Base-by-base conservation (phyloP, 208 protist genomes). In the Phytomonas serpens region DNA sequence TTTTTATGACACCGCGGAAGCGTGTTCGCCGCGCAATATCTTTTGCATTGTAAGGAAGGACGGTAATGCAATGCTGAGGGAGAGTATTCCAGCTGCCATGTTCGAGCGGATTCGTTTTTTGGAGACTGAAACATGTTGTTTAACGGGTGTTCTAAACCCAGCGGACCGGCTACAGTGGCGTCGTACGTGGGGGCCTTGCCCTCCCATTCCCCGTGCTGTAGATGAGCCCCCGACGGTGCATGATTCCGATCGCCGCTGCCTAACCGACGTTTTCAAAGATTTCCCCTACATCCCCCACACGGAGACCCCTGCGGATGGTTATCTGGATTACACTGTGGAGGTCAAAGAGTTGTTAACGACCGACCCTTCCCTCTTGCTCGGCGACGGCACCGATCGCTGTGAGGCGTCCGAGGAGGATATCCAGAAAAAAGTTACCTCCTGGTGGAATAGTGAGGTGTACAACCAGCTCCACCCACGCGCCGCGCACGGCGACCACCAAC, bases 381-480 rank as follows among this genome's bases (percentile, higher is more conserved):
- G 40, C 14, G 40, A 47, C 40, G 40, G 40, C 14, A 1, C 14
- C 40, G 40, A 47, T 23, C 40, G 14, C 40, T 47, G 40, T 11
- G 14, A 47, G 13, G 40, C 40, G 57, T 74, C 78, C 64, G 27
- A 42, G 61, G 76, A 73, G 40, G 71, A 95, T 64, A 89, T 95
- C 27, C 93, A 97, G 79, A 88, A 85, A 66, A 97, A 97, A 78
- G 81, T 92, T 4, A 85, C 80, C 4, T 86, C 93, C 52, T 97
- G 91, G 91, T 95, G 88, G 84, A 84, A 72, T 31, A 85, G 79
- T n/a, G 88, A 95, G 72, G 79, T 97, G 42, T 88, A 93, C 74
- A 92, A 94, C 66, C 88, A 97, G 74, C 82, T 97, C 13, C 86
- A 96, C 77, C 93, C 93, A 11, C 83, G 91, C 36, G 75, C 89